Conservation (phyloP, 257 asterid species). For the Solanum chaucha region DNA sequence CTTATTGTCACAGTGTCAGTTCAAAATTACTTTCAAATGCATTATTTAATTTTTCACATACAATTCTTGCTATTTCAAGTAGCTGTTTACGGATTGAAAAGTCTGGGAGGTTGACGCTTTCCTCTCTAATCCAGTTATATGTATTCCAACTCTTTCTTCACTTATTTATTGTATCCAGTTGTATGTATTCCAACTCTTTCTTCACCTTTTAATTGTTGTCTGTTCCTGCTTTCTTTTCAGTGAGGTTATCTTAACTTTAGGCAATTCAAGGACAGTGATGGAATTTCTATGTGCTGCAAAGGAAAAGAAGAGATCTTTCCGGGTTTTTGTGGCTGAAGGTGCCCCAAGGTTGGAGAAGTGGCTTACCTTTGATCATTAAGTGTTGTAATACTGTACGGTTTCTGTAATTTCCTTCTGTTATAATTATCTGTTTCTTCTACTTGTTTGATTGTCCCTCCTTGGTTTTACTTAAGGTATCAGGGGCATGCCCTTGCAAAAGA, state of each 20-base stretch:
- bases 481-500: slow-evolving; percentile 96
- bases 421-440: no score
- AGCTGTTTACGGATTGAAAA: not conserved
- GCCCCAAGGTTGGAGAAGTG: slow-evolving; percentile 73
- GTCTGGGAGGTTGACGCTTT: not conserved
- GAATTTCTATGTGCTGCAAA: slow-evolving; percentile 95
- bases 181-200: not conserved
- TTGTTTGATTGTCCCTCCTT: slow-evolving; percentile 2
- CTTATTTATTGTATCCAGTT: not conserved
- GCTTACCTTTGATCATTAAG: not conserved
- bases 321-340: slow-evolving; percentile 97
- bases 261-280: slow-evolving; percentile 84
- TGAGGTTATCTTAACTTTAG: slow-evolving; percentile 96
- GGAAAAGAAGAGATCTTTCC: slow-evolving; percentile 88
- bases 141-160: not conserved
- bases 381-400: not conserved
- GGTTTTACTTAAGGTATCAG: slow-evolving; percentile 55
- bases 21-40: not conserved
- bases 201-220: not conserved
- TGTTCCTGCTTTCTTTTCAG: slow-evolving; percentile 36
- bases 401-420: slow-evolving; percentile 1
- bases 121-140: not conserved
- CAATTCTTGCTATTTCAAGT: not conserved
- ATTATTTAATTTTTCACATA: not conserved
- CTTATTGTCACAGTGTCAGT: not conserved